Base-by-base conservation (phyloP, 2,329 filamentous ascomycete genomes). In the Fusarium nygamai region DNA sequence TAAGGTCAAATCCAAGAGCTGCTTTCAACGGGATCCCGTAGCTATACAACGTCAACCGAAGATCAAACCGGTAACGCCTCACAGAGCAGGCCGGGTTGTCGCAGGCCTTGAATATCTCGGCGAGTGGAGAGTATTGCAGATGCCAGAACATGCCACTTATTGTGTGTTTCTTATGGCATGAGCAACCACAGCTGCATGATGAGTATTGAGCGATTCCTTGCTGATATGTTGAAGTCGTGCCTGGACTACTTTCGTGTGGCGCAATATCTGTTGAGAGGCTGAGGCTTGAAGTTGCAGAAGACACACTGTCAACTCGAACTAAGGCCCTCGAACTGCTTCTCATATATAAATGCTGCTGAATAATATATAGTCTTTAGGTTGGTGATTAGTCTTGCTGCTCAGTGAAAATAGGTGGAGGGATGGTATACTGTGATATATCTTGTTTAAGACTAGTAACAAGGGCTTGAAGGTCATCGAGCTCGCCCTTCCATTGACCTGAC, bases 401-500 rank as follows among this genome's bases (percentile, higher is more conserved):
- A 14, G 16, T 24, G 3, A 4, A 3, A 8, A 12, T 1, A 14
- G 7, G 19, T 22, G 5, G 8, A 61, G 8, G 8, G 8, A 4
- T 5, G 1, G 14, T 22, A 4, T 64, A 65, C 65, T 51, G 38
- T 22, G 39, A 44, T 27, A 71, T 57, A 3, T 64, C 62, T 5
- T 47, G 48, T 6, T 61, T 61, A 1, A 72, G 17, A 6, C 41
- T 12, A 27, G 24, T 20, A 0, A 61, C 39, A 22, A 64, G 43
- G 12, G 8, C 22, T 4, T 48, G 39, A 12, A 73, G 60, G 1
- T 69, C 70, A 3, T 27, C 43, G 2, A 71, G 20, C 3, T 69
- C 60, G 0, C 12, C 10, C 9, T 71, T 71, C 64, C 70, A 73
- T n/a, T 51, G 60, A 3, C 51, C 20, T 0, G 68, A 73, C 12